These are phyloP conservation scores for Monilinia vaccinii-corymbosi DNA, from an alignment of 2,329 filamentous ascomycete genomes.

Conservation along the genomic window DNA sequence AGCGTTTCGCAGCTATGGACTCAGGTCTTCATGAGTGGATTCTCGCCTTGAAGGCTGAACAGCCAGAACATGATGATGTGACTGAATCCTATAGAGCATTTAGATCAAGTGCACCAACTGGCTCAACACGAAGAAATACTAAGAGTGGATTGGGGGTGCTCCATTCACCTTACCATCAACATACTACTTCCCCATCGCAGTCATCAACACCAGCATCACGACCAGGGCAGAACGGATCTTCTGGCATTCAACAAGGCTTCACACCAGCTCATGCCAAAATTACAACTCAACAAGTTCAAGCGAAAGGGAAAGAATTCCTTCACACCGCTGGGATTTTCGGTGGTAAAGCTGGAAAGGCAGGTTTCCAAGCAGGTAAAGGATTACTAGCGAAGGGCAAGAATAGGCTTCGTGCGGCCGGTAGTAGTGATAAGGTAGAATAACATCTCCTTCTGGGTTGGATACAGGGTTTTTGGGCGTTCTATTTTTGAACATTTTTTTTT, in stretches of 20 bases:
- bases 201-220: conserved; percentile 16
- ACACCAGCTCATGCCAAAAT: conserved; percentile 21
- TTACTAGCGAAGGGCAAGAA: conserved; percentile 84
- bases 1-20: conserved; percentile 62
- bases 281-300: conserved; percentile 34
- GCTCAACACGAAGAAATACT: conserved; percentile 18
- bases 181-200: conserved; percentile 35
- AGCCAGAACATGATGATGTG: conserved; percentile 40
- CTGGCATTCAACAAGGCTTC: conserved; percentile 23
- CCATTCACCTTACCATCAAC: conserved; percentile 46
- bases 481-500: conserved; percentile 19
- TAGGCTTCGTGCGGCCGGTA: conserved; percentile 54
- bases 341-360: conserved; percentile 61
- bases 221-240: conserved; percentile 15
- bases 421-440: conserved; percentile 80
- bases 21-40: conserved; percentile 62
- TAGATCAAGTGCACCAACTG: conserved; percentile 12
- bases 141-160: conserved; percentile 15
- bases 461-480: conserved; percentile 24
- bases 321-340: conserved; percentile 68
- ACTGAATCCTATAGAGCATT: conserved; percentile 16
- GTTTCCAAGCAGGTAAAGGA: conserved; percentile 67
- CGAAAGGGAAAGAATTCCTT: conserved; percentile 81
- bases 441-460: conserved; percentile 34
- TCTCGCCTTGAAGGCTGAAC: conserved; percentile 34